Base-by-base conservation (phyloP, 768 basidiomycete genomes). In the Lentinula aciculospora region DNA sequence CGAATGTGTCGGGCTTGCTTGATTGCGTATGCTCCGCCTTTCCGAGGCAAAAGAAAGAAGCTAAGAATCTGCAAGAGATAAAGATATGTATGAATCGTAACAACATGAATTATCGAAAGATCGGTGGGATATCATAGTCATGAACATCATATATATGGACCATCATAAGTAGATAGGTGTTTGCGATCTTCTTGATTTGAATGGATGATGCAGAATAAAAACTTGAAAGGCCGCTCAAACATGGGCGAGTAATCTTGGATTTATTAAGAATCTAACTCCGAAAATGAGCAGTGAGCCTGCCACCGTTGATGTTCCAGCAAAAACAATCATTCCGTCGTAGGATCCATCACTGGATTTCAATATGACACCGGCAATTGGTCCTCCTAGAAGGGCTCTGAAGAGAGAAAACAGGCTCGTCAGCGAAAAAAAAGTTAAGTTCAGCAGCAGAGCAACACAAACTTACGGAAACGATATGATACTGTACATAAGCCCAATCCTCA, bases 401-500 rank as follows among this genome's bases (percentile, higher is more conserved):
- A 17, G 7, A 2, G 39, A 34, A 46, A 25, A 42, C 8, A 59
- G 34, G 59, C 27, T 28, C 0, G 36, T 25, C 29, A 39, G 47
- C 12, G 29, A 25, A 12, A n/a, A 29, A 48, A 3, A 17, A 27
- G 10, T 29, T 5, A 19, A 28, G 15, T 6, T 3, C 4, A 17
- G 10, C 49, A 51, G 19, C 31, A n/a, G n/a, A n/a, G n/a, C n/a
- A 49, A 12, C 17, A 19, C 12, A 37, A 4, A 85, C 87, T 77
- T 69, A 89, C 86, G 86, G 85, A 37, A 88, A 74, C 0, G 87
- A 83, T 21, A 87, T 81, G 13, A 86, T 69, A 19, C 75, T 83
- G 64, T 88, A 89, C 40, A 88, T 65, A 59, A 82, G 71, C 19
- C 88, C 88, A 42, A 89, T 81, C 46, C 84, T 75, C 23, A 76